These are phyloP conservation scores for Actinomucor elegans DNA, from an alignment of 371 early-diverging fungal species.

Conservation along the genomic window DNA sequence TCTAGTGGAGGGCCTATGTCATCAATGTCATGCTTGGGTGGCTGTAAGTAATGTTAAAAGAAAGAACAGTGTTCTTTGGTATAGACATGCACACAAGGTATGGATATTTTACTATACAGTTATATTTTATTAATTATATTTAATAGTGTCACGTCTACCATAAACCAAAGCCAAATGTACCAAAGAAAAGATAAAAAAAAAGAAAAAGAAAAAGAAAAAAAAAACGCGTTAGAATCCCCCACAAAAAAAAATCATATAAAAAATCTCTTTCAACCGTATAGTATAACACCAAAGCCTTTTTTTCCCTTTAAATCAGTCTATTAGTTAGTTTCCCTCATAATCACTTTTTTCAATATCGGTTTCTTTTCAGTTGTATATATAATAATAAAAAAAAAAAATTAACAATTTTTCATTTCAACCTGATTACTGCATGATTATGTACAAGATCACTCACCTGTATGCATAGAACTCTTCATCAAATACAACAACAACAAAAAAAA, in stretches of 20 bases:
- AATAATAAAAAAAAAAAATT: no score
- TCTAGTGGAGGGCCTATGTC: constrained; percentile 85
- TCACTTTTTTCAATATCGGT: no score
- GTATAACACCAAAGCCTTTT: no score
- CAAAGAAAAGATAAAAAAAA: constrained; percentile 21
- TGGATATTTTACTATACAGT: not conserved
- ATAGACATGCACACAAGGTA: constrained; percentile 87
- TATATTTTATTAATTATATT: not conserved
- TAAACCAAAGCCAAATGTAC: constrained; percentile 65
- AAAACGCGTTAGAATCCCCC: constrained; percentile 13
- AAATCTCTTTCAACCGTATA: constrained; percentile 1
- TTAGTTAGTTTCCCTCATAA: no score
- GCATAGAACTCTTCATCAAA: no score
- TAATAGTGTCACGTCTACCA: constrained; percentile 80
- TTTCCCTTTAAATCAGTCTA: no score
- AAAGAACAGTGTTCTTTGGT: constrained; percentile 84
- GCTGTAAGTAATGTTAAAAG: constrained; percentile 78
- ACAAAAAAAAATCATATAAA: constrained; percentile 10
- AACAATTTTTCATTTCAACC: no score
- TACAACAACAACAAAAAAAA: no score
- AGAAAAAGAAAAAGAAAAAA: constrained; percentile 1
- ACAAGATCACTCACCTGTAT: no score
- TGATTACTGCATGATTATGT: no score
- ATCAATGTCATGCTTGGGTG: constrained; percentile 86
- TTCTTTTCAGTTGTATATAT: no score